Evolutionary conservation across 306 rosid species (phyloP).

Genomic region (Casuarina cunninghamiana): DNA sequence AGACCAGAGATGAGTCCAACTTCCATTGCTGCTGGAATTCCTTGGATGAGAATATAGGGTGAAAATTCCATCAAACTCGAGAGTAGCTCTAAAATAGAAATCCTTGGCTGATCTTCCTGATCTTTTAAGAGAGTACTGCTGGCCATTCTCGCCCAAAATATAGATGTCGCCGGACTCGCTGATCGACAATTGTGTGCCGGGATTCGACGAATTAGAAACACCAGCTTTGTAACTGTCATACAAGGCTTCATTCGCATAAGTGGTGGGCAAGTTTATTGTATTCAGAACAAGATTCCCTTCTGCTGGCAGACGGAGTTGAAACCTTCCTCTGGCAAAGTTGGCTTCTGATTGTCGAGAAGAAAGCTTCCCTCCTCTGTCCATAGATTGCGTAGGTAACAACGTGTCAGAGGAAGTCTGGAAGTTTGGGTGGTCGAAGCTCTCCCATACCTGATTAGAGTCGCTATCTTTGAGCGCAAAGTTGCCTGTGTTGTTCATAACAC

Average conservation of each 20-base stretch:
- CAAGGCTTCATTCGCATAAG: slow-evolving; percentile 3
- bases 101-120: background rate
- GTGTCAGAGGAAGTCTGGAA: slow-evolving; percentile 28
- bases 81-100: slow-evolving; percentile 42
- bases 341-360: slow-evolving; percentile 35
- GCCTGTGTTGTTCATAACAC: slow-evolving; percentile 28
- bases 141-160: slow-evolving; percentile 30
- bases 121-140: background rate
- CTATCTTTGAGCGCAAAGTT: slow-evolving; percentile 23
- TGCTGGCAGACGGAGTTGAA: background rate
- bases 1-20: slow-evolving; percentile 19
- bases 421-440: slow-evolving; percentile 2
- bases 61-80: slow-evolving; percentile 55
- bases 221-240: fast-evolving
- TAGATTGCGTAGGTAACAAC: slow-evolving; percentile 32
- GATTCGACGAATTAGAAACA: background rate
- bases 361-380: slow-evolving; percentile 10
- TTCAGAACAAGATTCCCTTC: slow-evolving; percentile 29
- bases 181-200: slow-evolving; percentile 39
- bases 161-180: slow-evolving; percentile 37
- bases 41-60: slow-evolving; percentile 32
- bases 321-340: slow-evolving; percentile 29
- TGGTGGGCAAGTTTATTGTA: slow-evolving; percentile 17
- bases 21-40: slow-evolving; percentile 1
- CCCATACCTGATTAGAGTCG: slow-evolving; percentile 17